Conservation (phyloP, 2,329 filamentous ascomycete genomes). For the Zymoseptoria pseudotritici region DNA sequence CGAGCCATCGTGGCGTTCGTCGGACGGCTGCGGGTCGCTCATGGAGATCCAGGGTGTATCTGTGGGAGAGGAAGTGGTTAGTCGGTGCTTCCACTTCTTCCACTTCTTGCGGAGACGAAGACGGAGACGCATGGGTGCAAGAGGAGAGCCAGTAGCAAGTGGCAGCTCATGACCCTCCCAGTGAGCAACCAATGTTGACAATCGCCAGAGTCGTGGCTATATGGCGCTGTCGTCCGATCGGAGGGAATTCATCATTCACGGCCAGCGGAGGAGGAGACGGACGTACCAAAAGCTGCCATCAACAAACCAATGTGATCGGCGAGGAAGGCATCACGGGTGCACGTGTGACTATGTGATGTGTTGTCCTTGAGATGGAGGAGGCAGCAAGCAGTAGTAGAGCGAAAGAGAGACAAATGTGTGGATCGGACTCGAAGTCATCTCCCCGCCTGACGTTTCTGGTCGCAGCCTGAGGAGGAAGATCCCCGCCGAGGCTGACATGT, state of each 20-base stretch:
- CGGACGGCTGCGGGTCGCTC: conserved; percentile 9
- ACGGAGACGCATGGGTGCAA: neutral
- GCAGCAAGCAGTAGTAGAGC: neutral
- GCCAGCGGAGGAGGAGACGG: neutral
- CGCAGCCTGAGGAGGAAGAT: neutral
- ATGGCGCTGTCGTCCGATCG: neutral
- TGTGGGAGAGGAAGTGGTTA: conserved; percentile 2
- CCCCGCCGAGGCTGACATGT: neutral
- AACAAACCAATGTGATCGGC: conserved; percentile 1
- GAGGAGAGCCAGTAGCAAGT: neutral
- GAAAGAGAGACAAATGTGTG: neutral
- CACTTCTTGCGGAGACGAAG: neutral
- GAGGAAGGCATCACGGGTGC: neutral
- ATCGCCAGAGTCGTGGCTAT: neutral
- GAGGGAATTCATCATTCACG: neutral
- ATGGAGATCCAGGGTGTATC: conserved; percentile 20
- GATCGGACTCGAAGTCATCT: neutral
- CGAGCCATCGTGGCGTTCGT: conserved; percentile 12
- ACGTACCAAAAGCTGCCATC: conserved; percentile 20
- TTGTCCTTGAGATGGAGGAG: neutral
- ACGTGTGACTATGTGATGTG: neutral
- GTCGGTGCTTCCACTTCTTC: neutral
- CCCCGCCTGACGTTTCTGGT: neutral
- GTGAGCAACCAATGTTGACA: neutral
- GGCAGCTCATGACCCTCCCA: neutral